Conservation (phyloP, 1,284 basidiomycete species). For the Cutaneotrichosporon sp. region DNA sequence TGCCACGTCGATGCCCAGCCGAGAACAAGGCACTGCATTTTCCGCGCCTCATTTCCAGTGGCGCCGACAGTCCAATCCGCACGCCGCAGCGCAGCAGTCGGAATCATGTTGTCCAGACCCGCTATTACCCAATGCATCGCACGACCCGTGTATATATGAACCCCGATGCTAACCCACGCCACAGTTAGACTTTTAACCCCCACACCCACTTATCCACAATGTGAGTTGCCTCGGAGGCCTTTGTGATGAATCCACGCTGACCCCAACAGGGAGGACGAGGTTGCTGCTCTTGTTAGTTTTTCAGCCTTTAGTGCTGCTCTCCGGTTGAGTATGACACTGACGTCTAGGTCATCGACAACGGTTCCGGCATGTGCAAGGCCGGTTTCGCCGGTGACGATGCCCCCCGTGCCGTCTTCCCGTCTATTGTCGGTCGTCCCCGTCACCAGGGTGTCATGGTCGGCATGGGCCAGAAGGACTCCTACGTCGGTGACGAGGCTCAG, state of each 20-base stretch:
- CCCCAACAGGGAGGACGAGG: conserved; percentile 42
- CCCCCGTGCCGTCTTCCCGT: conserved; percentile 71
- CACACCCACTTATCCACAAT: conserved; percentile 2
- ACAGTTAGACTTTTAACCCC: conserved; percentile 8
- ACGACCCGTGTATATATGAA: background rate
- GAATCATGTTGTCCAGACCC: too few species aligned
- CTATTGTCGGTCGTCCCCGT: conserved; percentile 85
- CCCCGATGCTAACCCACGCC: background rate
- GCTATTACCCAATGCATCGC: background rate
- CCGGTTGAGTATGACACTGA: conserved; percentile 25
- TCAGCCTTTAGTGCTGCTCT: conserved; percentile 34
- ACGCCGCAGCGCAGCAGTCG: too few species aligned
- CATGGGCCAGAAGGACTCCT: conserved; percentile 82
- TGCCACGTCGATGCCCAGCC: background rate
- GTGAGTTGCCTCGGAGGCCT: background rate
- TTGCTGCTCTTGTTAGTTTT: conserved; percentile 12
- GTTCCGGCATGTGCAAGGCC: conserved; percentile 89
- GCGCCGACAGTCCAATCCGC: background rate
- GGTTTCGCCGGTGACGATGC: conserved; percentile 76
- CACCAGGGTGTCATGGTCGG: conserved; percentile 91
- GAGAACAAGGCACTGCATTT: background rate
- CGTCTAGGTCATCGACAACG: conserved; percentile 69
- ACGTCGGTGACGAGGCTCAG: conserved; percentile 88
- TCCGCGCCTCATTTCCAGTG: background rate
- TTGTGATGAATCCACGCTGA: conserved; percentile 6